Evolutionary conservation across 352 stramenopile genomes (phyloP).

Genomic region (Globisporangium parvum): DNA sequence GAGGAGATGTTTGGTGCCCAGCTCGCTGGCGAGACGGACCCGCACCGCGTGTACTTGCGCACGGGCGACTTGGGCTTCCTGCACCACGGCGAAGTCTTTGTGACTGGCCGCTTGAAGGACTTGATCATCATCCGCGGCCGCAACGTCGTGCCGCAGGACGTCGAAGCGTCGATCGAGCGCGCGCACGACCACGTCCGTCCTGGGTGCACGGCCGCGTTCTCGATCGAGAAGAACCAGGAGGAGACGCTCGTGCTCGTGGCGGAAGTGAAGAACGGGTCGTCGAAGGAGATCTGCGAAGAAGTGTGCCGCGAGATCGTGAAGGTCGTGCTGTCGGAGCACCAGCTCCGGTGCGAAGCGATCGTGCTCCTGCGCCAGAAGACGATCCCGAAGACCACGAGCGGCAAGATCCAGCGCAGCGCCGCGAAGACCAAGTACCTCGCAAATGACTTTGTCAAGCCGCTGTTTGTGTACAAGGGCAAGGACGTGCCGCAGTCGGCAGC

Average conservation of each 20-base stretch:
- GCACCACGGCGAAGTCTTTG: conserved; percentile 56
- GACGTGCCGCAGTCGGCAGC: conserved; percentile 13
- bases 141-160: conserved; percentile 72
- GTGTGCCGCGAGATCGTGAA: conserved; percentile 68
- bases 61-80: conserved; percentile 80
- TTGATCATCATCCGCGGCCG: conserved; percentile 81
- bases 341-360: conserved; percentile 63
- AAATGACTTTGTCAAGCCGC: conserved; percentile 34
- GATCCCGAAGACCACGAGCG: conserved; percentile 81
- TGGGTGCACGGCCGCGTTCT: conserved; percentile 73
- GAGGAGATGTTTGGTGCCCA: conserved; percentile 61
- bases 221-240: conserved; percentile 71
- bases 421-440: conserved; percentile 53
- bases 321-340: conserved; percentile 56
- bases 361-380: conserved; percentile 65
- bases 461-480: conserved; percentile 49
- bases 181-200: conserved; percentile 64
- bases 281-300: conserved; percentile 39
- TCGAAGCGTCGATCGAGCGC: conserved; percentile 62
- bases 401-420: conserved; percentile 77
- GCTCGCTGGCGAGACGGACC: conserved; percentile 35
- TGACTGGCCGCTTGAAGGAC: conserved; percentile 75
- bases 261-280: conserved; percentile 61
- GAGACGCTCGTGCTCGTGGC: conserved; percentile 74
- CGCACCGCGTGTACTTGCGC: conserved; percentile 36